A percentile compares a stretch with the other conserved stretches of the same genome.
phyloP scores from a whole-genome alignment of 2,329 filamentous ascomycete species.

The Clarireedia paspali region DNA sequence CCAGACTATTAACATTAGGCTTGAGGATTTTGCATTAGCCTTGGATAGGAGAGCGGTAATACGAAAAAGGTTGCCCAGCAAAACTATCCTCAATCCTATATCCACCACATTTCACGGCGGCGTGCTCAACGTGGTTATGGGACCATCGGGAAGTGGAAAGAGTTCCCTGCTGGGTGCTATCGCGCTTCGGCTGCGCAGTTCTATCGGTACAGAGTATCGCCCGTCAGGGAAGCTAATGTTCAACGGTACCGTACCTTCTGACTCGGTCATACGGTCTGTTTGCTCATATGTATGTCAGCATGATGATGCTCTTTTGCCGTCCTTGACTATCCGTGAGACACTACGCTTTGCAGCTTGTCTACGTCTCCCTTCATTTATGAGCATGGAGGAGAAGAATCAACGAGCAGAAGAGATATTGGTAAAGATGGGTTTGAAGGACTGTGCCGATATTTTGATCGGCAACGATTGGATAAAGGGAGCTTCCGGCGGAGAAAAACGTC shows the following conservation, averaged over 20 bases:
- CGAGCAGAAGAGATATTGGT: conserved; percentile 90
- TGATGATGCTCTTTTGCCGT: conserved; percentile 64
- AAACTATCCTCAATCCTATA: conserved; percentile 42
- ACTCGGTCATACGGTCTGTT: conserved; percentile 43
- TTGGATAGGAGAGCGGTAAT: no score
- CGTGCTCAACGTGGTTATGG: conserved; percentile 50
- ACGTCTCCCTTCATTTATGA: conserved; percentile 46
- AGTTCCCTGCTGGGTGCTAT: conserved; percentile 41
- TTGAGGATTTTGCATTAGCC: not conserved
- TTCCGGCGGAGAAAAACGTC: conserved; percentile 60
- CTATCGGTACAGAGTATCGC: conserved; percentile 41
- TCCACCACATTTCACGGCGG: conserved; percentile 42
- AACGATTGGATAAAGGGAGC: conserved; percentile 77
- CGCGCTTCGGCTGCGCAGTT: conserved; percentile 40
- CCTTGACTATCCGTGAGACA: conserved; percentile 55
- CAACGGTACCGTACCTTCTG: conserved; percentile 38
- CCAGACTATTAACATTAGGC: not conserved
- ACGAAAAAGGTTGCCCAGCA: conserved; percentile 15
- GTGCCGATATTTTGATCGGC: conserved; percentile 78
- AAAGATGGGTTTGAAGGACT: conserved; percentile 78
- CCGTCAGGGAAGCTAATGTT: conserved; percentile 34
- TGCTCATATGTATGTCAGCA: conserved; percentile 53
- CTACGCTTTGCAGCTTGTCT: conserved; percentile 56
- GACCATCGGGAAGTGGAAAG: conserved; percentile 46
- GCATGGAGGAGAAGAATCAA: conserved; percentile 46